These are phyloP conservation scores for Syzygium syzygioides DNA, from an alignment of 441 rosid species.

Conservation along the genomic window DNA sequence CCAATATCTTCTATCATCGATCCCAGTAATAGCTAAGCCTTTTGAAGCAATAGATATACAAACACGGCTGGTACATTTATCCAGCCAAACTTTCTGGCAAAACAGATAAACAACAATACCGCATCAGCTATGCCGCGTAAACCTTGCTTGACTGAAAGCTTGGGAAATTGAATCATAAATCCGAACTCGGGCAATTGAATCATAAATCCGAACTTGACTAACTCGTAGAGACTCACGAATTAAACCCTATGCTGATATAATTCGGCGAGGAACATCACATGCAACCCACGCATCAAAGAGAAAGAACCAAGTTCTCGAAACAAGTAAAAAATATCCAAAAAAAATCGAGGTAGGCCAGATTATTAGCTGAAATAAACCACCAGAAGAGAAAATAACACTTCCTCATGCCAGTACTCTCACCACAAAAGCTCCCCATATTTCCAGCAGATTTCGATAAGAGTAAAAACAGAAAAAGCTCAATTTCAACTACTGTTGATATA, in stretches of 20 bases:
- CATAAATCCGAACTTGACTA: background rate
- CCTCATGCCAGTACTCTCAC: background rate
- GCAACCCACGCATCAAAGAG: background rate
- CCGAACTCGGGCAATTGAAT: background rate
- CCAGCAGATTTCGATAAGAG: no score
- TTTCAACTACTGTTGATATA: background rate
- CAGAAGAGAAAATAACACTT: background rate
- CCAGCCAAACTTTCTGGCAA: slow-evolving; percentile 80
- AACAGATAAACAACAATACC: slow-evolving; percentile 7
- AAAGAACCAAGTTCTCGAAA: background rate
- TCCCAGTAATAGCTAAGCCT: slow-evolving; percentile 76
- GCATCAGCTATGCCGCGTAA: background rate
- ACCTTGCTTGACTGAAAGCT: background rate
- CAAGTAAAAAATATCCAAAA: background rate
- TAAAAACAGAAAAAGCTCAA: background rate
- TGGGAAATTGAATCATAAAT: background rate
- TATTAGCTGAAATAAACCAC: background rate
- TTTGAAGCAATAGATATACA: slow-evolving; percentile 69
- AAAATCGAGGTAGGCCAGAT: background rate
- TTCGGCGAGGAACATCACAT: background rate
- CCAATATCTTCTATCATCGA: slow-evolving; percentile 96
- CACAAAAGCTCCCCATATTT: background rate
- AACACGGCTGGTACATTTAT: slow-evolving; percentile 61
- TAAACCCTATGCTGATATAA: background rate
- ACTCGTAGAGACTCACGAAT: background rate